Base-by-base conservation (phyloP, 2,329 filamentous ascomycete genomes). In the Coniochaeta sp. region DNA sequence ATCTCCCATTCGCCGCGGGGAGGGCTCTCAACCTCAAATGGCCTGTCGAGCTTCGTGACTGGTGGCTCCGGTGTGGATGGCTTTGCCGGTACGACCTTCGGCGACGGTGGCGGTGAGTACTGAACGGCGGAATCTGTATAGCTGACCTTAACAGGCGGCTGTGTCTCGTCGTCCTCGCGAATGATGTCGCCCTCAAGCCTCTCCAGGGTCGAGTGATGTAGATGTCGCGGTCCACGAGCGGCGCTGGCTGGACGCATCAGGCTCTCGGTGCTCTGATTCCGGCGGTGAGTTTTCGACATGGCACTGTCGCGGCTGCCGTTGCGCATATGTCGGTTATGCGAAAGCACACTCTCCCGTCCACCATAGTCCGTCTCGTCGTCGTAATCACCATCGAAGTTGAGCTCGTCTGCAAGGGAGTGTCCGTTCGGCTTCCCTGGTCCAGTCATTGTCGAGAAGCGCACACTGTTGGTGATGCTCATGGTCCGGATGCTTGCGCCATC, bases 381-480 rank as follows among this genome's bases (percentile, higher is more conserved):
- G 28, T 91, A 89, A 52, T 92, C 88, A 55, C 88, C 87, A 52
- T 91, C 89, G 55, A 96, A 87, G 55, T 89, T 85, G 51, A 99
- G 78, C 70, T 99, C 94, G 60, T 97, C 91, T 1, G 94, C 94
- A 35, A 99, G 76, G 56, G 87, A 95, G 53, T 90, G 69, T 1
- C 86, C 87, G 59, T 82, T 83, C 4, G 72, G 63, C 62, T 85
- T 86, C 18, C 72, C 69, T 9, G 76, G 78, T 7, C 78, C 75
- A 56, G 77, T 84, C 55, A 87, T 73, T 22, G 86, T 71, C 2
- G 91, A 95, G 63, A 86, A 89, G 27, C 89, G 83, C 55, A 89
- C 78, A 65, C 85, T 75, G 77, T 85, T 77, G 66, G 86, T 75
- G 73, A 86, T 77, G 65, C 87, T 89, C 74, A 85, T 86, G 0